phyloP scores from a whole-genome alignment of 176 grass and related monocot species.

The Zoysia pacifica region DNA sequence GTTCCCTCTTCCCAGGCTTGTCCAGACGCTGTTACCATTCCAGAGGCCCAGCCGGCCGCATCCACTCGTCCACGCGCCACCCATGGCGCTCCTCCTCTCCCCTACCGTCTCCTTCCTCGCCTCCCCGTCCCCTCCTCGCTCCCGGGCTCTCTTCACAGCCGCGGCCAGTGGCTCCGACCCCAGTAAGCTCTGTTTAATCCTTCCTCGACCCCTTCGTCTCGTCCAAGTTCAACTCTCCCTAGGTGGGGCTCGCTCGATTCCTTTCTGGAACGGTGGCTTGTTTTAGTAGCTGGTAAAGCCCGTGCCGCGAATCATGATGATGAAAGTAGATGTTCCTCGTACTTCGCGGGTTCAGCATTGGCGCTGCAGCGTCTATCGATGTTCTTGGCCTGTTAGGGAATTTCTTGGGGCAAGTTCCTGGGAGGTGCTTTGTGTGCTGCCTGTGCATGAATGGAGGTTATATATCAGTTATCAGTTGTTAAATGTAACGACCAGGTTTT shows the following conservation, averaged over 20 bases:
- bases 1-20: conserved; percentile 25
- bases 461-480: background rate
- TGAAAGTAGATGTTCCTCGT: background rate
- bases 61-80: conserved; percentile 4
- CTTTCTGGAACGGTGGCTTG: background rate
- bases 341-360: background rate
- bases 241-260: background rate
- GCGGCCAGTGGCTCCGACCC: background rate
- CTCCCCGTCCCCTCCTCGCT: conserved; percentile 14
- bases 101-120: conserved; percentile 59
- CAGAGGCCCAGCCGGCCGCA: conserved; percentile 31
- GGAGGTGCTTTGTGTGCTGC: background rate
- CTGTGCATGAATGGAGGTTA: background rate
- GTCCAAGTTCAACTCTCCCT: background rate
- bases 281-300: background rate
- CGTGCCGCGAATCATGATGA: background rate
- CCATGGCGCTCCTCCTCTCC: conserved; percentile 72
- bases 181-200: conserved; percentile 20
- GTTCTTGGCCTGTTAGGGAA: conserved; percentile 10
- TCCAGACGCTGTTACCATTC: conserved; percentile 9
- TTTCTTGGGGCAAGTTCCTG: conserved; percentile 44
- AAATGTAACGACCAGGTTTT: no score
- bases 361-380: background rate
- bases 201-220: background rate
- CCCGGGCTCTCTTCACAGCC: conserved; percentile 13